Evolutionary conservation across 306 rosid species (phyloP), one percentile per base, ranked within the genome.

Genomic region (Ochetophila trinervis): DNA sequence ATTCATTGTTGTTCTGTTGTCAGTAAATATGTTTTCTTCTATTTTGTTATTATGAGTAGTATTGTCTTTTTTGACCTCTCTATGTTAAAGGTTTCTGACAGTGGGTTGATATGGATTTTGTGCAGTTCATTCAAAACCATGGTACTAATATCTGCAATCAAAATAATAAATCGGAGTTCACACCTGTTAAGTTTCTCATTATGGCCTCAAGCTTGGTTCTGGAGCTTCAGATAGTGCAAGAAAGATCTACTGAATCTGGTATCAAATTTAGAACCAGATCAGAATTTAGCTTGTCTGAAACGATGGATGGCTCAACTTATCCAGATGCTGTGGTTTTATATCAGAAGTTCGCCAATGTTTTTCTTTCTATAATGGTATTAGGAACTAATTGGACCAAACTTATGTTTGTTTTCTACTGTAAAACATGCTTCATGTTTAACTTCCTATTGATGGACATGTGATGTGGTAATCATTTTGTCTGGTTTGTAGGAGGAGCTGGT

Each of bases 151-250:
- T 85, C 71, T 75, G 79, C 88, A 78, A 76, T 57, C 87, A 85
- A 63, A 75, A 73, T 53, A 75, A 79, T 27, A 83, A 56, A 65
- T 14, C 65, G 63, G 86, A 73, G 42, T 74, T 63, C 16, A 2
- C 70, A 56, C 83, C 84, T n/a, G 84, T 87, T 71, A 92, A 92
- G 76, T 87, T 92, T 79, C 79, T 92, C 74, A 80, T 85, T 60
- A 82, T 92, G 47, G 74, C 67, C 74, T 58, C 77, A 83, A 87
- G 91, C 76, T 67, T 92, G 85, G 79, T 85, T 84, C 65, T 66
- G 83, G 98, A 89, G 88, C 82, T 89, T 71, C 89, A 84, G 71
- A 84, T 74, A 80, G 72, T 79, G 74, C 79, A 60, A 68, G 91
- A 85, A 69, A 82, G 88, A 77, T 75, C 70, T 37, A 40, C 76